A percentile compares a stretch with the other conserved stretches of the same genome.
phyloP scores from a whole-genome alignment of 345 rosid genomes.

The Hibiscus tridactylites region DNA sequence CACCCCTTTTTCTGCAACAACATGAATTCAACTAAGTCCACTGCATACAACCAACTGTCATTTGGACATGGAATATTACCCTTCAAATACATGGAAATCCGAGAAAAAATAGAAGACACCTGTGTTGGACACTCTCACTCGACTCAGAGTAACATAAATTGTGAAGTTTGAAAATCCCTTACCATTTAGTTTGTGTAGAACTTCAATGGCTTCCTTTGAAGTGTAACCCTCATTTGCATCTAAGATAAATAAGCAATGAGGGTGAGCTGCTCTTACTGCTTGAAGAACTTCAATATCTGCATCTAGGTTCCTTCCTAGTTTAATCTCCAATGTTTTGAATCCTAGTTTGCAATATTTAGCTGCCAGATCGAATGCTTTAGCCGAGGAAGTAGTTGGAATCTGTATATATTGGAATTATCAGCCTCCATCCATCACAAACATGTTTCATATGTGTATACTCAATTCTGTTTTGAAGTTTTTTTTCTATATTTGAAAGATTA shows the following conservation, averaged over 20 bases:
- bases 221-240: conserved; percentile 15
- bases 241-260: conserved; percentile 10
- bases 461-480: too few relatives aligned
- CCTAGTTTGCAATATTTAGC: conserved; percentile 8
- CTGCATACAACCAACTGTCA: too few relatives aligned
- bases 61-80: too few relatives aligned
- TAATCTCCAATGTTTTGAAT: conserved; percentile 7
- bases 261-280: conserved; percentile 8
- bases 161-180: neutral
- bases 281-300: conserved; percentile 13
- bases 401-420: neutral
- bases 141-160: too few relatives aligned
- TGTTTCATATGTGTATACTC: too few relatives aligned
- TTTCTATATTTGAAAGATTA: too few relatives aligned
- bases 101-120: too few relatives aligned
- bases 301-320: neutral
- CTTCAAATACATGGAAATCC: too few relatives aligned
- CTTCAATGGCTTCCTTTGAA: conserved; percentile 8
- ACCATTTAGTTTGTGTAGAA: conserved; percentile 13
- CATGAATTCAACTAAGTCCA: neutral
- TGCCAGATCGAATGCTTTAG: conserved; percentile 11
- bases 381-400: conserved; percentile 5
- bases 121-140: too few relatives aligned
- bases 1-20: neutral
- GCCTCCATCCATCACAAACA: neutral